Evolutionary conservation across 2,329 filamentous ascomycete genomes (phyloP).

Genomic region (Elsinoe arachidis): DNA sequence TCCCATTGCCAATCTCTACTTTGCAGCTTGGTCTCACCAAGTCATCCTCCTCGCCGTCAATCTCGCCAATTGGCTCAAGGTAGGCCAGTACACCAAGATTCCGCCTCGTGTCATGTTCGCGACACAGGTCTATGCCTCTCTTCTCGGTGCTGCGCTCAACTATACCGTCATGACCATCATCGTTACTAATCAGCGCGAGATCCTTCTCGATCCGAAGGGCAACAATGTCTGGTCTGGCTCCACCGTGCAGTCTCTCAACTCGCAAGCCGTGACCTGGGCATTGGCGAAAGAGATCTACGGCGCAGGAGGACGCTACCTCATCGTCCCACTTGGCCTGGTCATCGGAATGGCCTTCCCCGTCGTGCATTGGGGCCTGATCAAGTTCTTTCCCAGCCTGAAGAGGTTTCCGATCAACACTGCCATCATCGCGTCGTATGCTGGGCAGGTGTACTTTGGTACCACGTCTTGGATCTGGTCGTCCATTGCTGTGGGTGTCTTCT

Average conservation of each 20-base stretch:
- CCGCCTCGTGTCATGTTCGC: slow-evolving; percentile 32
- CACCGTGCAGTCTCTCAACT: slow-evolving; percentile 8
- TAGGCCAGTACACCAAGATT: slow-evolving; percentile 11
- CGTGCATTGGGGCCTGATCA: slow-evolving; percentile 1
- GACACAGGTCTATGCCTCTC: slow-evolving; percentile 48
- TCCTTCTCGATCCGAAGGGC: slow-evolving; percentile 13
- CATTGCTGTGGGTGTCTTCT: slow-evolving; percentile 14
- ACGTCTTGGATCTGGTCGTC: slow-evolving; percentile 15
- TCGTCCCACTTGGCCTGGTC: slow-evolving; percentile 13
- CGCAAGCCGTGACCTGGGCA: slow-evolving; percentile 13
- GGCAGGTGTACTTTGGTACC: slow-evolving; percentile 12
- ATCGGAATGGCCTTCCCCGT: slow-evolving; percentile 13
- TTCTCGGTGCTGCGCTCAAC: slow-evolving; percentile 47
- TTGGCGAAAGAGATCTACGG: slow-evolving; percentile 12
- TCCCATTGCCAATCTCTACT: slow-evolving; percentile 10
- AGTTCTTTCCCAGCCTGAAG: slow-evolving; percentile 4
- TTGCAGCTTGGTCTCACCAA: slow-evolving; percentile 38
- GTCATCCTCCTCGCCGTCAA: slow-evolving; percentile 45
- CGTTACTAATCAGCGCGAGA: slow-evolving; percentile 14
- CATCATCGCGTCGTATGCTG: slow-evolving; percentile 14
- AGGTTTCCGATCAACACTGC: slow-evolving; percentile 13
- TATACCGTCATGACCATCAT: slow-evolving; percentile 45
- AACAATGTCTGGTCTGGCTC: slow-evolving; percentile 14
- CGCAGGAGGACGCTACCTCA: slow-evolving; percentile 11
- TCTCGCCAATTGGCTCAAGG: slow-evolving; percentile 23